phyloP scores from a whole-genome alignment of 2,329 filamentous ascomycete species.

The Graphilbum ipis-grandicollis region DNA sequence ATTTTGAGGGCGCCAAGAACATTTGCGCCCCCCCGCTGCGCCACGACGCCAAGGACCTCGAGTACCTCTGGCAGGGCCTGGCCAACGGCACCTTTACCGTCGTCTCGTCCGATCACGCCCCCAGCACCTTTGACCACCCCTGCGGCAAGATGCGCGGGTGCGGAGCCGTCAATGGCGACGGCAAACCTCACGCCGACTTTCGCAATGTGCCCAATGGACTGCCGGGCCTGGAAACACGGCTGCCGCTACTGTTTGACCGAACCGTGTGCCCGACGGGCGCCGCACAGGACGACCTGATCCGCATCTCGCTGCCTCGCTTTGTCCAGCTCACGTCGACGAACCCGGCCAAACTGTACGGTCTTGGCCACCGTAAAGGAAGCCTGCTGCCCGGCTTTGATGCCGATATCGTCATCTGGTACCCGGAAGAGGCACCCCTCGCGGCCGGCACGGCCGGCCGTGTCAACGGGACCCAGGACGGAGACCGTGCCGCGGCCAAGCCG shows the following conservation, averaged over 20 bases:
- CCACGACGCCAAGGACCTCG: constrained; percentile 22
- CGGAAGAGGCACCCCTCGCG: constrained; percentile 13
- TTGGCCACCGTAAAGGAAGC: constrained; percentile 30
- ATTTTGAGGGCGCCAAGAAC: constrained; percentile 24
- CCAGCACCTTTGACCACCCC: constrained; percentile 27
- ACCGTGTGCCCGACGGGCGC: constrained; percentile 3
- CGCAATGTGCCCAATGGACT: constrained; percentile 41
- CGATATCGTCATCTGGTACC: constrained; percentile 42
- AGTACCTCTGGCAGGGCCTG: constrained; percentile 32
- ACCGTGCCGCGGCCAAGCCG: not conserved
- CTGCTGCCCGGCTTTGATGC: constrained; percentile 34
- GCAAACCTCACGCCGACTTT: constrained; percentile 12
- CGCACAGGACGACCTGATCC: constrained; percentile 8
- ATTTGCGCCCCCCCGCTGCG: constrained; percentile 35
- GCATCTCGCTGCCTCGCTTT: constrained; percentile 28
- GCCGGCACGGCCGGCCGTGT: not conserved
- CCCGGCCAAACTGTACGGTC: constrained; percentile 37
- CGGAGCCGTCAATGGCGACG: not conserved
- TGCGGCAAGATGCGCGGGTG: constrained; percentile 11
- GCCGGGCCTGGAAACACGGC: constrained; percentile 37
- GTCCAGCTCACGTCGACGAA: constrained; percentile 37
- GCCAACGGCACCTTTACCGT: constrained; percentile 36
- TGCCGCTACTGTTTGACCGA: constrained; percentile 26
- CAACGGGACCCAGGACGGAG: not conserved
- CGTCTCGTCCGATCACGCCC: constrained; percentile 30